A percentile compares a stretch with the other conserved stretches of the same genome.
phyloP scores from a whole-genome alignment of 441 rosid genomes.

The Lepidium campestre region DNA sequence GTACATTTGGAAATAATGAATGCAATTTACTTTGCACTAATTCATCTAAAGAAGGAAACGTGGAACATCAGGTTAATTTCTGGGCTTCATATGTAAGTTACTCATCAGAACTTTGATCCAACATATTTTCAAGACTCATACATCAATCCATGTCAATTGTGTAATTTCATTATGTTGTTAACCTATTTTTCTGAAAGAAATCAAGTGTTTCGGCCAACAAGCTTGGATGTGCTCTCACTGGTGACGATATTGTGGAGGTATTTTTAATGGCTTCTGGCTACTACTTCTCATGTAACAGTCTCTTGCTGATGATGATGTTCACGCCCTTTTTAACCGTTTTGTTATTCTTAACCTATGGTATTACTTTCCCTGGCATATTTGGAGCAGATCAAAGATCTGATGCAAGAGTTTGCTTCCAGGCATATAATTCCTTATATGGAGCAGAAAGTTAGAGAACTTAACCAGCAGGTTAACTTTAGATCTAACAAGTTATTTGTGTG shows the following conservation, averaged over 20 bases:
- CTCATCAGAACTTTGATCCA: constrained; percentile 25
- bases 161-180: constrained; percentile 23
- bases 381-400: constrained; percentile 77
- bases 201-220: constrained; percentile 44
- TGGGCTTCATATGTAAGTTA: constrained; percentile 70
- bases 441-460: constrained; percentile 86
- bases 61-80: constrained; percentile 63
- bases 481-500: neutral
- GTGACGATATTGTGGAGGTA: constrained; percentile 81
- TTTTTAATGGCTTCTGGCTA: constrained; percentile 11
- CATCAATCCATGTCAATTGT: constrained; percentile 10
- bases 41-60: constrained; percentile 72
- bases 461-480: constrained; percentile 64
- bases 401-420: constrained; percentile 92
- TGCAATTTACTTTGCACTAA: constrained; percentile 86
- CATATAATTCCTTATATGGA: constrained; percentile 96
- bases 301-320: constrained; percentile 20
- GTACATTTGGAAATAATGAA: constrained; percentile 73
- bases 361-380: constrained; percentile 25
- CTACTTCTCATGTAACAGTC: constrained; percentile 19
- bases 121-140: constrained; percentile 8
- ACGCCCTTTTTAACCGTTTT: neutral
- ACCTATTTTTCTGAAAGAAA: constrained; percentile 49
- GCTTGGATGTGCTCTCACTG: constrained; percentile 72
- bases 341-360: constrained; percentile 6